Conservation (phyloP, 805 yeast species). For the Candida piceae region DNA sequence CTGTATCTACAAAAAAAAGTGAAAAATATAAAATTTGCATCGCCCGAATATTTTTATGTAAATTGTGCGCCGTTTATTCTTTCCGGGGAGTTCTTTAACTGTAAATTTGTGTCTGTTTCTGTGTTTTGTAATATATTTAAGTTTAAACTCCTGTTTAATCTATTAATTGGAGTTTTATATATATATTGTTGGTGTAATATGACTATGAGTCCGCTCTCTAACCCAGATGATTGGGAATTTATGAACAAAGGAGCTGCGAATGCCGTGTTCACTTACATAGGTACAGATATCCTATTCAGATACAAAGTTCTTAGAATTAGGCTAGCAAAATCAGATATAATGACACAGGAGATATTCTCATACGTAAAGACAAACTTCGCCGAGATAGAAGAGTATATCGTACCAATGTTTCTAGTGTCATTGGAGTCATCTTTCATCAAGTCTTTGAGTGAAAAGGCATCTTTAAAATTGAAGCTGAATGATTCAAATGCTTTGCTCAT, state of each 20-base stretch:
- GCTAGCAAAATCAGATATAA: constrained; percentile 29
- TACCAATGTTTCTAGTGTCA: constrained; percentile 11
- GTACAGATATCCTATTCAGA: constrained; percentile 26
- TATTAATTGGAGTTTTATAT: no score
- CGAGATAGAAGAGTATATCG: constrained; percentile 13
- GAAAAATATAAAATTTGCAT: no score
- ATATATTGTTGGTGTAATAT: no score
- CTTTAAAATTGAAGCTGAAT: constrained; percentile 3
- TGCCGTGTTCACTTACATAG: constrained; percentile 38
- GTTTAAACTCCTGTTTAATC: no score
- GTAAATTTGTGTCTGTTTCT: no score
- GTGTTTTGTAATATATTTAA: no score
- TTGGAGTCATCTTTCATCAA: constrained; percentile 1
- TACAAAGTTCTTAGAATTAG: constrained; percentile 37
- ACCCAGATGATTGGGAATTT: constrained; percentile 32
- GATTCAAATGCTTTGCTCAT: constrained; percentile 25
- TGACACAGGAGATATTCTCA: constrained; percentile 37
- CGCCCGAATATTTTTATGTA: no score
- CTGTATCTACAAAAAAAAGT: no score
- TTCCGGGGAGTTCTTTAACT: no score
- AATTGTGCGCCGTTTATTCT: no score
- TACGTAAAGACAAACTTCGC: constrained; percentile 29
- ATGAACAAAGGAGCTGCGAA: constrained; percentile 47
- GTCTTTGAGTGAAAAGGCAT: constrained; percentile 1
- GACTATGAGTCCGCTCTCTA: constrained; percentile 17